Base-by-base conservation (phyloP, 1,284 basidiomycete genomes). In the Singerocomus inundabilis region DNA sequence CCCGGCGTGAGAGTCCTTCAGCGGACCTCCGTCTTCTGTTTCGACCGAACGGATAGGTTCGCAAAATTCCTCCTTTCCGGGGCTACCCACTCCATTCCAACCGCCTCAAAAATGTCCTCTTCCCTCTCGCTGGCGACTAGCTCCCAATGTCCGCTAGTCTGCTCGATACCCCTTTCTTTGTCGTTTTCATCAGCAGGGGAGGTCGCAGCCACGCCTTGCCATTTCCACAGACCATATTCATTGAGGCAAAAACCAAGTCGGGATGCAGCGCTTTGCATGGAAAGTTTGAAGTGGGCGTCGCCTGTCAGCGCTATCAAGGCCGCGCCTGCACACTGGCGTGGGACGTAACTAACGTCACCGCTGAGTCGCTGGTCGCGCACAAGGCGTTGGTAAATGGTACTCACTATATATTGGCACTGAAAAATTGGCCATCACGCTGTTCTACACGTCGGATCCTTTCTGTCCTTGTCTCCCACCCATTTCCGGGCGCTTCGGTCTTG, bases 201-300 rank as follows among this genome's bases (percentile, higher is more conserved):
- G 4, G 32, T 37, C 29, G 16, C 15, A 15, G 29, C 12, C 21
- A 26, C 43, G 5, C 16, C 47, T 29, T 13, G 67, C 78, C 78
- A 81, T 49, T 62, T 70, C 82, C 82, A 84, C 6, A 85, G 59
- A 8, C 83, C 83, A 54, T 72, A 76, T 52, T 81, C 79, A 57
- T 82, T 77, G 44, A 85, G 69, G 21, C 72, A 65, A 56, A 81
- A 57, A 8, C 74, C 77, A 15, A 72, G 54, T 39, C 63, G 69
- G 6, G 62, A 47, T 0, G 82, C 82, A 42, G 67, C 66, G n/a
- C 54, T 59, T 35, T 68, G 68, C 5, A 80, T 49, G 39, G 74
- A 63, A 32, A 67, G 59, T 34, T 68, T 68, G 58, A 82, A 80
- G 30, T 71, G 69, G 2, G 32, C 38, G 57, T 83, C 80, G 5